These are phyloP conservation scores for Phaseolus coccineus DNA, from an alignment of 331 rosid species.

Conservation along the genomic window DNA sequence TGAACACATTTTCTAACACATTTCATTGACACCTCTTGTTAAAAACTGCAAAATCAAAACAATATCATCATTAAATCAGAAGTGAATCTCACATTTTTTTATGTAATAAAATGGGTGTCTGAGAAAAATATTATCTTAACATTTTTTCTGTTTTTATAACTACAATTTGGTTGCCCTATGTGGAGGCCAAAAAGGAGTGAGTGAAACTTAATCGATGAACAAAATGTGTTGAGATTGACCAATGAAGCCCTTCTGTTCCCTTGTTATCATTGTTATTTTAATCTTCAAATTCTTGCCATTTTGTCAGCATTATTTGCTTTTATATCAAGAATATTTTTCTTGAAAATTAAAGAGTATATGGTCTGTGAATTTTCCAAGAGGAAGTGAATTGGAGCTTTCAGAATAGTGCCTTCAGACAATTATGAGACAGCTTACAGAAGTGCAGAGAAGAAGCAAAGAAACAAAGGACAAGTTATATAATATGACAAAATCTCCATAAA, in stretches of 20 bases:
- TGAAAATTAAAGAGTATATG: too few species aligned
- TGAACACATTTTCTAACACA: too few species aligned
- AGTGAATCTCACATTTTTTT: too few species aligned
- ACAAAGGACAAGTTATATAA: conserved; percentile 52
- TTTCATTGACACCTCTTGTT: too few species aligned
- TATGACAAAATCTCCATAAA: conserved; percentile 65
- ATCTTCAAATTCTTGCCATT: neutral
- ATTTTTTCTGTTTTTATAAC: neutral
- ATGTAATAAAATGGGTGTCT: too few species aligned
- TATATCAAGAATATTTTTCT: neutral
- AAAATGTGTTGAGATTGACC: conserved; percentile 68
- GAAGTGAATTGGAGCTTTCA: conserved; percentile 46
- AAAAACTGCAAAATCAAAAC: too few species aligned
- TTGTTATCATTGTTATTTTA: neutral
- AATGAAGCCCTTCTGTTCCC: conserved; percentile 39
- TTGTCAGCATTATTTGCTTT: neutral
- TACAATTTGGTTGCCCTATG: conserved; percentile 2
- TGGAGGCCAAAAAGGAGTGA: conserved; percentile 8
- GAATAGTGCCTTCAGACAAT: conserved; percentile 8
- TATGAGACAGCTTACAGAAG: conserved; percentile 28
- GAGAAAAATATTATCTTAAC: too few species aligned
- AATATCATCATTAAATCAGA: too few species aligned
- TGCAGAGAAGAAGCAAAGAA: conserved; percentile 36
- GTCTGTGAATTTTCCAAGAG: conserved; percentile 14
- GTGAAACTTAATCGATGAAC: conserved; percentile 51